Conservation (phyloP, 176 grass and related monocot species). For the Carex myosuroides region DNA sequence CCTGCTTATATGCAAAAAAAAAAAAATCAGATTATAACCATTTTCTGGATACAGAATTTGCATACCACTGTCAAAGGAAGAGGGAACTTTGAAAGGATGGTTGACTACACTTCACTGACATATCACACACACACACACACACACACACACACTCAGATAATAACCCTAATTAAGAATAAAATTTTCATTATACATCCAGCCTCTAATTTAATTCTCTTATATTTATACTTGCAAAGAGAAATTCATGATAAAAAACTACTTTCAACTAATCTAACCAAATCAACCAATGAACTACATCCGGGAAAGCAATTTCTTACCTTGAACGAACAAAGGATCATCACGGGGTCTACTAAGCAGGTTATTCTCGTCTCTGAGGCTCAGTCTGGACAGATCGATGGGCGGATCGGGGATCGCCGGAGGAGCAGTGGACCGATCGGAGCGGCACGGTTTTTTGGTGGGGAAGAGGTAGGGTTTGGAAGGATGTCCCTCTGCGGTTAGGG, state of each 20-base stretch:
- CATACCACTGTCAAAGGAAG: background rate
- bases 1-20: background rate
- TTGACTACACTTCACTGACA: no score
- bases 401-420: constrained; percentile 3
- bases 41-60: background rate
- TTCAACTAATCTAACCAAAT: background rate
- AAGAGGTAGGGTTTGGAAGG: constrained; percentile 24
- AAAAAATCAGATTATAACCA: background rate
- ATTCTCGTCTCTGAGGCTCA: constrained; percentile 26
- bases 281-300: background rate
- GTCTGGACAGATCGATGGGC: constrained; percentile 28
- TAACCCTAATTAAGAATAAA: background rate
- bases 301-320: background rate
- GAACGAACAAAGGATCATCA: constrained; percentile 5
- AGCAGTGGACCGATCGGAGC: constrained; percentile 36
- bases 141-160: background rate
- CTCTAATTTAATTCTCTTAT: background rate
- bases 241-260: no score
- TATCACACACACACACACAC: no score
- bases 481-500: background rate
- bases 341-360: background rate
- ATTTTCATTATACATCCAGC: background rate
- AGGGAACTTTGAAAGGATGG: no score
- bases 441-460: constrained; percentile 38
- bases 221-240: background rate